A percentile compares a stretch with the other conserved stretches of the same genome.
Conservation (phyloP, 108 stramenopile genomes). For the Fragilariopsis cylindrus region DNA sequence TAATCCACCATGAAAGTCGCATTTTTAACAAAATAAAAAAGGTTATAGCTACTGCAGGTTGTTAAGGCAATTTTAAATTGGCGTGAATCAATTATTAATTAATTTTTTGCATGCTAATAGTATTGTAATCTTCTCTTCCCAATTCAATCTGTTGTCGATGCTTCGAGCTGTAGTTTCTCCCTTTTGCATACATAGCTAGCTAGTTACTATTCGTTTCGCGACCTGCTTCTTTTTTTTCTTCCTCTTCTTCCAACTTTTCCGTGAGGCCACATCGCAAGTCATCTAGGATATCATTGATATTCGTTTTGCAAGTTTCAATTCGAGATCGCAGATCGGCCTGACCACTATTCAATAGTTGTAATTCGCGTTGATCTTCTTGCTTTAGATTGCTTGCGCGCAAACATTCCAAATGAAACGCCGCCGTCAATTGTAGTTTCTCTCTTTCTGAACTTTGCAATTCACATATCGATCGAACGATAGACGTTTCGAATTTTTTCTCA, state of each 20-base stretch:
- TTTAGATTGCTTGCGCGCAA: constrained; percentile 51
- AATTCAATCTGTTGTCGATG: too few relatives aligned
- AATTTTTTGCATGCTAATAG: too few relatives aligned
- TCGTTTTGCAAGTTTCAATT: constrained; percentile 42
- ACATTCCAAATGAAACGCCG: constrained; percentile 80
- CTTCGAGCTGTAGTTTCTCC: too few relatives aligned
- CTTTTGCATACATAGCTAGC: too few relatives aligned
- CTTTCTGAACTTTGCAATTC: constrained; percentile 69
- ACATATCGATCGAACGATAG: background rate
- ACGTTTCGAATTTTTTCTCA: constrained; percentile 21
- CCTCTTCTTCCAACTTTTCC: constrained; percentile 22
- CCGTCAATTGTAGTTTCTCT: constrained; percentile 80
- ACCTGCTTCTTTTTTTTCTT: background rate
- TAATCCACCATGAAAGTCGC: too few relatives aligned
- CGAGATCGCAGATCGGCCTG: constrained; percentile 45
- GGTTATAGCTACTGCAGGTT: too few relatives aligned
- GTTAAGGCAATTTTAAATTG: too few relatives aligned
- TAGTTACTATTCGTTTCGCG: too few relatives aligned
- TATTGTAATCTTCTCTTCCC: too few relatives aligned
- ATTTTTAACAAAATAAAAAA: too few relatives aligned
- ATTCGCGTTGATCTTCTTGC: constrained; percentile 34
- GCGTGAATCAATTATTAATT: too few relatives aligned
- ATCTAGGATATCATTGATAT: constrained; percentile 76
- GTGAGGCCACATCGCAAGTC: constrained; percentile 64
- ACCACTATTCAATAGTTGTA: constrained; percentile 42